Base-by-base conservation (phyloP, 2,329 filamentous ascomycete species). In the Sporothrix phasma region DNA sequence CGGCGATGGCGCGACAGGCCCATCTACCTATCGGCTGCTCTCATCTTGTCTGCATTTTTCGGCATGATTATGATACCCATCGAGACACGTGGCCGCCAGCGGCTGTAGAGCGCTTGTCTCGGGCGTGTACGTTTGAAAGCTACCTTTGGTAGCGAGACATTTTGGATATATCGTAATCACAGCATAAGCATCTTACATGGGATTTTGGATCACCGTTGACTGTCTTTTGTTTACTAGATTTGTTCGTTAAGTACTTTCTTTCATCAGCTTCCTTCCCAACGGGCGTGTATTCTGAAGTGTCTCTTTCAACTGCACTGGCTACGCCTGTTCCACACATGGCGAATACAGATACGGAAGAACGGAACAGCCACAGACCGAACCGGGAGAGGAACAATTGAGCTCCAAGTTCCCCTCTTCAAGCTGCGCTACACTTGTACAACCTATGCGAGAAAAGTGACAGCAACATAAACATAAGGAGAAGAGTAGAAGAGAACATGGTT, bases 51-150 rank as follows among this genome's bases (percentile, higher is more conserved):
- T 3, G 82, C 84, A 0, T 86, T 86, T 72, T 75, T 84, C 26
- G 83, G 77, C 24, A 85, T 86, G 74, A 79, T 82, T 47, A 69
- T 83, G 67, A 82, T 87, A 65, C 84, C 84, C 1, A 85, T 87
- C 65, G 84, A 87, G 76, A 87, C 84, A 26, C 76, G 83, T 65
- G 84, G 84, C 7, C 77, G 80, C 66, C 82, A 85, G 71, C 78
- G 82, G 49, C 71, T 87, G 54, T 87, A 61, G 39, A 31, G 29
- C 8, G 8, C 7, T 59, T 45, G 47, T 53, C 24, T 47, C 8
- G 13, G 0, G 29, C 11, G 8, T 61, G 17, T 31, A 15, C 26
- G 26, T 13, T 47, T 24, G 47, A 37, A 54, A 54, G 51, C 13
- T n/a, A n/a, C n/a, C 31, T 37, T 54, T 59, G 22, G 4, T 49